Percentiles rank a stretch among this genome's conserved stretches.
These are phyloP conservation scores for Tetrastigma voinierianum DNA, from an alignment of 164 flowering plant species.

Conservation along the genomic window DNA sequence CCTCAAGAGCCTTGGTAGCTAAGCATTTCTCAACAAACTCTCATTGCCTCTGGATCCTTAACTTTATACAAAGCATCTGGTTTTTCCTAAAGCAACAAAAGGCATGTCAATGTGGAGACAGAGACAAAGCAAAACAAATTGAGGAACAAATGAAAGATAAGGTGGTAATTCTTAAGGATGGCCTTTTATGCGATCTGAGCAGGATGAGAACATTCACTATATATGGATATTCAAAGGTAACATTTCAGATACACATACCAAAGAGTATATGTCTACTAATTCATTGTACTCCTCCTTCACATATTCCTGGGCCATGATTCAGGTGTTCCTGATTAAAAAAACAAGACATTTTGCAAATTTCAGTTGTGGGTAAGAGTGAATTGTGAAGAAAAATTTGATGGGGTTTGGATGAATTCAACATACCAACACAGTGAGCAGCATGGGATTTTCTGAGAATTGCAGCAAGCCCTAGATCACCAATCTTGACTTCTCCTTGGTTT, in stretches of 20 bases:
- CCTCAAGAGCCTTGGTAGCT: conserved; percentile 46
- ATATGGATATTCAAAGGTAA: conserved; percentile 67
- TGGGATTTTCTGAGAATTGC: conserved; percentile 57
- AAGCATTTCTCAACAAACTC: conserved; percentile 61
- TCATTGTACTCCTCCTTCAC: conserved; percentile 66
- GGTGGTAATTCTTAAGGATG: conserved; percentile 28
- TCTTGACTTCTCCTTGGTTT: conserved; percentile 64
- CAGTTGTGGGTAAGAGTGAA: not conserved
- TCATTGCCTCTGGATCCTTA: conserved; percentile 47
- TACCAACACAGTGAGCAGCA: conserved; percentile 73
- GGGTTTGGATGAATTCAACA: conserved; percentile 7
- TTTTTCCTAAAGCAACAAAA: conserved; percentile 41
- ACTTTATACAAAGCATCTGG: conserved; percentile 64
- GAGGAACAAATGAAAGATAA: not conserved
- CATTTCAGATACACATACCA: conserved; percentile 77
- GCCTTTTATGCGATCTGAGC: conserved; percentile 77
- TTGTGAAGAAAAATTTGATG: not conserved
- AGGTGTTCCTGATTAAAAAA: conserved; percentile 40
- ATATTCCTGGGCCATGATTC: conserved; percentile 77
- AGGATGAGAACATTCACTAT: conserved; percentile 66
- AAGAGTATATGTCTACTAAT: conserved; percentile 62
- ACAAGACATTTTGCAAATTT: not conserved
- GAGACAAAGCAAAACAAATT: not conserved
- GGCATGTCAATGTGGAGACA: not conserved
- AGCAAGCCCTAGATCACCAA: conserved; percentile 69